Conservation (phyloP, 1,139 yeast species). For the Magnusiomyces magnusii region DNA sequence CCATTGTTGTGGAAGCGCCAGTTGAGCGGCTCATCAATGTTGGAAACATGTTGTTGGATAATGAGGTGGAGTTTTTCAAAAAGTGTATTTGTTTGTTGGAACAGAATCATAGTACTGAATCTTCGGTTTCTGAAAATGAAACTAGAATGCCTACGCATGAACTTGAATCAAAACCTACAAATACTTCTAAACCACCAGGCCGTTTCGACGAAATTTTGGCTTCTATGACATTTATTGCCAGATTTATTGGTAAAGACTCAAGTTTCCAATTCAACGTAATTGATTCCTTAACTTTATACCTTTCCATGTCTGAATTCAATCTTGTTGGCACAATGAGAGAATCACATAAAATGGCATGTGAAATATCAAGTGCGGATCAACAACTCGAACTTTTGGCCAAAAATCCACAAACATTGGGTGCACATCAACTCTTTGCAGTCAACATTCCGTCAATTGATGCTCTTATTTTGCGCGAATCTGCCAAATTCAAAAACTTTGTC, state of each 20-base stretch:
- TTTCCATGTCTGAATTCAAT: neutral
- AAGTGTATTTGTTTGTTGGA: neutral
- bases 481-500: neutral
- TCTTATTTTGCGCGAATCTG: neutral
- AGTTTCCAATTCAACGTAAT: neutral
- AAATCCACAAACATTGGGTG: neutral
- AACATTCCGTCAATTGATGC: neutral
- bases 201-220: neutral
- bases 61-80: constrained; percentile 7
- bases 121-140: neutral
- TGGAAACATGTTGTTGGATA: neutral
- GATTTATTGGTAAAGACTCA: neutral
- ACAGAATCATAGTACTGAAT: neutral
- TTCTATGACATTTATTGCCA: neutral
- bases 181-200: neutral
- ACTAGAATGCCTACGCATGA: no score
- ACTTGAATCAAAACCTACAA: neutral
- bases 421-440: neutral
- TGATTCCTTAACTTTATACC: neutral
- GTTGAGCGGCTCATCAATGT: constrained; percentile 10
- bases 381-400: neutral
- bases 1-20: constrained; percentile 11
- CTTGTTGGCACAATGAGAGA: neutral
- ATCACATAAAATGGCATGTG: neutral
- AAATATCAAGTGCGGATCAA: neutral